phyloP scores from a whole-genome alignment of 768 basidiomycete genomes.

The Auricularia heimuer region DNA sequence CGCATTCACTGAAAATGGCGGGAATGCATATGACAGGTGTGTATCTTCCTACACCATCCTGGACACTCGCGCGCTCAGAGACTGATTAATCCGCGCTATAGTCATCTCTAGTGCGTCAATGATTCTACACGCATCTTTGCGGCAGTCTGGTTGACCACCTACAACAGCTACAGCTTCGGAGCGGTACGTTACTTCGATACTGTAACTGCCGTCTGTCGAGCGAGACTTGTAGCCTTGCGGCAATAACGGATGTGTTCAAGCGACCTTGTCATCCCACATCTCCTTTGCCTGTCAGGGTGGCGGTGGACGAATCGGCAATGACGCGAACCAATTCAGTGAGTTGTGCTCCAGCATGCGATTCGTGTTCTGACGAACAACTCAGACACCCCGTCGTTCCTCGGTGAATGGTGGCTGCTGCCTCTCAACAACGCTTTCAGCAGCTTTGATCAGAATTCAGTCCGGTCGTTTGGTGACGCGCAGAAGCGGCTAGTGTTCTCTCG shows the following conservation, averaged over 20 bases:
- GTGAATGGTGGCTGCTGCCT: neutral
- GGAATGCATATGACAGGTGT: neutral
- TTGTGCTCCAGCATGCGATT: neutral
- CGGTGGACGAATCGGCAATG: neutral
- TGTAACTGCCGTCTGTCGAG: neutral
- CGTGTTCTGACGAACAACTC: neutral
- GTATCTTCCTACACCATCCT: neutral
- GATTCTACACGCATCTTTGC: too few species aligned
- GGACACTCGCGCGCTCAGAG: too few species aligned
- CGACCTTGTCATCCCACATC: neutral
- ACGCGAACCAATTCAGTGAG: neutral
- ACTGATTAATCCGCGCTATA: too few species aligned
- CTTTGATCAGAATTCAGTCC: neutral
- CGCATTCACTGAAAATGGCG: neutral
- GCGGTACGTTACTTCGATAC: neutral
- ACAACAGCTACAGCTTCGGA: neutral
- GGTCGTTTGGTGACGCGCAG: neutral
- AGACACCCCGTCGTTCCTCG: neutral
- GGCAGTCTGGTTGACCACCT: neutral
- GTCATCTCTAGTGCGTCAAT: too few species aligned
- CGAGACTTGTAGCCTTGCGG: neutral
- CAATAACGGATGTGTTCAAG: neutral
- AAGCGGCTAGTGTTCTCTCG: neutral
- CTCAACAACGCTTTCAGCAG: neutral
- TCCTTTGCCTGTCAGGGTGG: neutral